phyloP scores from a whole-genome alignment of 805 yeast species.

The Ogataea siamensis region DNA sequence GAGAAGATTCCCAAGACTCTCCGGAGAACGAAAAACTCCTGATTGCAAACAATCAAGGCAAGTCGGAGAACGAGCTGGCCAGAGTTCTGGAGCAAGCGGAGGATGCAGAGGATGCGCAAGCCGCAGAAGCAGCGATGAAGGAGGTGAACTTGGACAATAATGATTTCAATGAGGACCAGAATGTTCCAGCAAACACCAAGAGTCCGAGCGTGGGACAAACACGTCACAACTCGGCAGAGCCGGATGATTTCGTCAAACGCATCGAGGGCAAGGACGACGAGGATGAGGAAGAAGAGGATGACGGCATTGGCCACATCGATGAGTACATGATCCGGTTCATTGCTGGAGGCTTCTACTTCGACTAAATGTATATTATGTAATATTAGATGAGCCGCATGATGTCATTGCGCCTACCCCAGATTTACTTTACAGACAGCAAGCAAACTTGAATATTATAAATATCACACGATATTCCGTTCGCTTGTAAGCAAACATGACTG shows the following conservation, averaged over 20 bases:
- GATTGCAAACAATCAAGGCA: constrained; percentile 5
- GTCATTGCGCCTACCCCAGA: constrained; percentile 12
- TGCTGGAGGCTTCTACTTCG: constrained; percentile 73
- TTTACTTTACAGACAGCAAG: constrained; percentile 5
- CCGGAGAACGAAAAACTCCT: constrained; percentile 24
- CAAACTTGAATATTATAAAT: constrained; percentile 36
- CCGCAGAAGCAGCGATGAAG: constrained; percentile 84
- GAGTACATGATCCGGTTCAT: constrained; percentile 94
- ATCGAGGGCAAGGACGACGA: constrained; percentile 24
- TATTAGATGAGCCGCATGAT: constrained; percentile 12
- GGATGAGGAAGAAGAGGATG: constrained; percentile 49
- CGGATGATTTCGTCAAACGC: constrained; percentile 25
- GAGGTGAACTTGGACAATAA: constrained; percentile 83
- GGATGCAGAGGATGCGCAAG: constrained; percentile 86
- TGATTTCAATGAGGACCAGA: constrained; percentile 64
- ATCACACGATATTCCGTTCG: background rate
- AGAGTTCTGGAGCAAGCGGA: constrained; percentile 82
- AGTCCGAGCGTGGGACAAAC: constrained; percentile 24
- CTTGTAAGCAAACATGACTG: constrained; percentile 7
- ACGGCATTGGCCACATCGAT: constrained; percentile 79
- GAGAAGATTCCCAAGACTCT: constrained; percentile 46
- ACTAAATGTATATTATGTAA: constrained; percentile 28
- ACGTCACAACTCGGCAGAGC: constrained; percentile 32
- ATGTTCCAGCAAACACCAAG: constrained; percentile 21
- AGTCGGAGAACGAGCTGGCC: constrained; percentile 32